Evolutionary conservation across 179 eudicot genomes (phyloP).

Genomic region (Amaranthus tricolor): DNA sequence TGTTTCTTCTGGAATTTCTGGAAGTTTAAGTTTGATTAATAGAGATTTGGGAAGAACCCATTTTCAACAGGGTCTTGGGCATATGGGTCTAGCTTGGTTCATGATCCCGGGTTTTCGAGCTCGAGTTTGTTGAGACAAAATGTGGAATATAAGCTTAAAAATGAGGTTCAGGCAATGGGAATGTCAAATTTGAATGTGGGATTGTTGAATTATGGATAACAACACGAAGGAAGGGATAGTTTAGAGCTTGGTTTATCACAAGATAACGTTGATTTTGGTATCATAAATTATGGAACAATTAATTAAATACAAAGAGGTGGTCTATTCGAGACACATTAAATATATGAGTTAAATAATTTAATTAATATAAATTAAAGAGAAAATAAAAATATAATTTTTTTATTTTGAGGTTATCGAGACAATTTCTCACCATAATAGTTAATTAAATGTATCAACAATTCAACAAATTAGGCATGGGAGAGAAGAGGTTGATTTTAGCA

Average conservation of each 20-base stretch:
- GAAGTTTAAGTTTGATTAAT: slow-evolving; percentile 1
- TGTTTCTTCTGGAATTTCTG: slow-evolving; percentile 25
- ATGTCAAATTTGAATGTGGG: slow-evolving; percentile 26
- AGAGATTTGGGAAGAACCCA: slow-evolving; percentile 27
- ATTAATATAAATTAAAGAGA: too few relatives aligned
- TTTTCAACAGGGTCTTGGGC: slow-evolving; percentile 18
- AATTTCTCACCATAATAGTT: too few relatives aligned
- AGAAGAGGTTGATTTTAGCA: slow-evolving; percentile 16
- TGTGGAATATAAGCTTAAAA: slow-evolving; percentile 23
- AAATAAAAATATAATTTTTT: too few relatives aligned
- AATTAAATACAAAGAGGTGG: slow-evolving; percentile 30
- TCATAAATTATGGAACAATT: slow-evolving; percentile 30
- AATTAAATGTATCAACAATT: too few relatives aligned
- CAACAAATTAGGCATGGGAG: slow-evolving; percentile 25
- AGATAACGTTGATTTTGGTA: slow-evolving; percentile 18
- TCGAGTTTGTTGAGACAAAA: slow-evolving; percentile 11
- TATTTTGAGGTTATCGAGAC: too few relatives aligned
- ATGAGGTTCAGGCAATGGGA: slow-evolving; percentile 22
- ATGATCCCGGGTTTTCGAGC: slow-evolving; percentile 24
- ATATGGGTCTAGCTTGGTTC: slow-evolving; percentile 22
- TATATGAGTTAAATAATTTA: too few relatives aligned
- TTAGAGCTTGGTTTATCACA: slow-evolving; percentile 32
- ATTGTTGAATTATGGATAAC: slow-evolving; percentile 23
- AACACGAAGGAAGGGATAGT: slow-evolving; percentile 3
- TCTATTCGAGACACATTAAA: too few relatives aligned